Base-by-base conservation (phyloP, 164 flowering plant genomes). In the Vitis amurensis region DNA sequence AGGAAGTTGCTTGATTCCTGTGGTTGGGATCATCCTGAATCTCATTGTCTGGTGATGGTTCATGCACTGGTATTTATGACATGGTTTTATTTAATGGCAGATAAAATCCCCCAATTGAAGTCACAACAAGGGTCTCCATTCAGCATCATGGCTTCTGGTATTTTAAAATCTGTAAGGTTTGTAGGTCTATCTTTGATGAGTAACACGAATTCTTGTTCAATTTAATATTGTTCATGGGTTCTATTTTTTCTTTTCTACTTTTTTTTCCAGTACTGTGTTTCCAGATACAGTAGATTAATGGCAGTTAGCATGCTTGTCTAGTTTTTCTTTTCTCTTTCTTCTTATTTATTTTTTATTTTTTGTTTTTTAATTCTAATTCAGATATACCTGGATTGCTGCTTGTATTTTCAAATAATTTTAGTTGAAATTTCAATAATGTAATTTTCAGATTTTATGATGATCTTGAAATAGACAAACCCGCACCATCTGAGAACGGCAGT, bases 131-230 rank as follows among this genome's bases (percentile, higher is more conserved):
- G 50, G 16, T 48, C 56, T 47, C 11, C 44, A 37, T 15, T 2
- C n/a, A 68, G 58, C 37, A 17, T 68, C 10, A 86, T 86, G 89
- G 84, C 77, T 76, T 79, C 64, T 56, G 67, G 50, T 57, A 72
- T 51, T 57, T 79, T 85, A 61, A 80, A 71, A 71, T 82, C 84
- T 31, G 79, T 82, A 50, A 84, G 86, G 89, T 86, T 11, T 55
- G 76, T 69, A 50, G 10, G 27, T 31, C 55, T 61, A n/a, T 9
- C 47, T 44, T 37, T 50, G 9, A 37, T 37, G 4, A 37, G 44
- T 37, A 4, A 6, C 7, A 3, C 44, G 27, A 15, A 59, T 27
- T 58, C 57, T 6, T 27, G 29, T 64, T 30, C 2, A 19, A 31
- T 63, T 15, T 37, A 6, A 29, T 4, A 56, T 29, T 23, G n/a